These are phyloP conservation scores for Nannochloropsis oceanica DNA, from an alignment of 108 stramenopile species.

Conservation along the genomic window DNA sequence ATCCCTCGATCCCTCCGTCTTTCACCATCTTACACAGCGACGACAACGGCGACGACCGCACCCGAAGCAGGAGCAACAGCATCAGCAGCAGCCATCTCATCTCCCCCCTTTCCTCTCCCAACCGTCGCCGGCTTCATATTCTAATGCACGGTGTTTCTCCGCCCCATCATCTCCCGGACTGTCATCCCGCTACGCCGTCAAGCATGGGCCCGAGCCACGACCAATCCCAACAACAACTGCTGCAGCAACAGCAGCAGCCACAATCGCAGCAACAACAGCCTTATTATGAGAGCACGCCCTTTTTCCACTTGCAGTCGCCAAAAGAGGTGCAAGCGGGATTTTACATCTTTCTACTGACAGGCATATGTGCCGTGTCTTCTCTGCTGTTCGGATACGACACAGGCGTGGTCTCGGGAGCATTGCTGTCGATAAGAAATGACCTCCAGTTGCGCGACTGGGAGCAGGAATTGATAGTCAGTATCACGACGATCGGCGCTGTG, in stretches of 20 bases:
- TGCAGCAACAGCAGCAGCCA: no score
- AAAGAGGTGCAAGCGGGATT: not conserved
- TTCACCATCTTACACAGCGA: no score
- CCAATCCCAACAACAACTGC: no score
- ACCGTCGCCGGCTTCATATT: not conserved
- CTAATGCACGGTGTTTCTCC: not conserved
- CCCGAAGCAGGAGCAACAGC: not conserved
- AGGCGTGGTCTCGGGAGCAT: constrained; percentile 29
- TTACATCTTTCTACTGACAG: not conserved
- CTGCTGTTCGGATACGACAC: constrained; percentile 37
- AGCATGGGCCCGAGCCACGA: no score
- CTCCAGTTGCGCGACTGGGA: constrained; percentile 7
- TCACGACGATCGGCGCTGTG: constrained; percentile 22
- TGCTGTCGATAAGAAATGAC: constrained; percentile 21
- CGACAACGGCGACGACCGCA: no score
- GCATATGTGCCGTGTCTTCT: not conserved
- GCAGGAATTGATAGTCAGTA: constrained; percentile 28
- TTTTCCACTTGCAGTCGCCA: not conserved
- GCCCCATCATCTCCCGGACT: no score
- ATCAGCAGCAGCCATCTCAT: not conserved
- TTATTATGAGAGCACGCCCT: not conserved
- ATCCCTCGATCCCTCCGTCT: no score
- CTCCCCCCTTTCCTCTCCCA: not conserved
- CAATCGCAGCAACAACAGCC: no score
- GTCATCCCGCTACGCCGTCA: no score